phyloP scores from a whole-genome alignment of 2,329 filamentous ascomycete species.

The Neurospora sp. region DNA sequence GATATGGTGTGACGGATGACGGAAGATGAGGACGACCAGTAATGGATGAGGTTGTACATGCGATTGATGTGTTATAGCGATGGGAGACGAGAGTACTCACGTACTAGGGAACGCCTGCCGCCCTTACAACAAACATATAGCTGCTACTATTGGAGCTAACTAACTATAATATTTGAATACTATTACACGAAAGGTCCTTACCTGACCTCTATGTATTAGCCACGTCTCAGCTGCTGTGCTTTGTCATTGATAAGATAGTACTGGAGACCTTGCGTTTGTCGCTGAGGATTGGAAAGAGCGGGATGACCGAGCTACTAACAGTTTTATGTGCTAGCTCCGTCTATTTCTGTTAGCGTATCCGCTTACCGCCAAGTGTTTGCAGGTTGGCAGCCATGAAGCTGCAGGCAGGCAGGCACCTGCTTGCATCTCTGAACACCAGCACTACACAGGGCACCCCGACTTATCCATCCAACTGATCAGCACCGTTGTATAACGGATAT shows the following conservation, averaged over 20 bases:
- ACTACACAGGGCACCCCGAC: not conserved
- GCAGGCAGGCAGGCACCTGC: not conserved
- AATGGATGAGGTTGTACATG: not conserved
- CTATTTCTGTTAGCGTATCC: not conserved
- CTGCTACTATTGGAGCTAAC: not conserved
- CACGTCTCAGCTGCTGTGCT: not conserved
- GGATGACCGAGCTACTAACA: not conserved
- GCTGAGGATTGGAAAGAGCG: not conserved
- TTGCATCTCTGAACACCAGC: not conserved
- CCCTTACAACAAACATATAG: not conserved
- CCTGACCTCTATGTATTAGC: not conserved
- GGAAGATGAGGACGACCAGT: not conserved
- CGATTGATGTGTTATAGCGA: not conserved
- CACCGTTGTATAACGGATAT: not conserved
- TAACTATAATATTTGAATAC: not conserved
- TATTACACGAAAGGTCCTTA: not conserved
- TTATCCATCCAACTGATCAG: not conserved
- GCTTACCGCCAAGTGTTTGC: not conserved
- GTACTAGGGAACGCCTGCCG: not conserved
- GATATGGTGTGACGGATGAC: slow-evolving; percentile 2
- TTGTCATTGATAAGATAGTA: not conserved
- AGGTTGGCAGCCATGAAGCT: not conserved
- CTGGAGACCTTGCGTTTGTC: not conserved
- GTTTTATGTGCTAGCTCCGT: not conserved
- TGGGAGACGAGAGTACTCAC: not conserved